Evolutionary conservation across 2,329 filamentous ascomycete genomes (phyloP).

Genomic region (Fusarium anthophilum): DNA sequence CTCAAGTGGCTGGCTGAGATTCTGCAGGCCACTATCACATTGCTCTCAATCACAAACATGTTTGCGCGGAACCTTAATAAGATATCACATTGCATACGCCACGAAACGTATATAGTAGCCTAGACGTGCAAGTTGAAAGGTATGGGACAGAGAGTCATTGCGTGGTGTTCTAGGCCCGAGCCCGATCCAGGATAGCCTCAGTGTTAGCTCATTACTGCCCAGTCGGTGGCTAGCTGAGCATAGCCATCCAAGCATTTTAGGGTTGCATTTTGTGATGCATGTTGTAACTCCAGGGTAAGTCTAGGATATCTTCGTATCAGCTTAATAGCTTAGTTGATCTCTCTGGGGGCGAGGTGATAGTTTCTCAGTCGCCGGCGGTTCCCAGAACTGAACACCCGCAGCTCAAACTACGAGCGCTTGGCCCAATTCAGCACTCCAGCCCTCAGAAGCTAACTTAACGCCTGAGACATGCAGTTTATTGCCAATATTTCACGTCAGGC

Average conservation of each 20-base stretch:
- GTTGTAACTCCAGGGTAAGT: accelerated
- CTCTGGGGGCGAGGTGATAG: background rate
- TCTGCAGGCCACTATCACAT: background rate
- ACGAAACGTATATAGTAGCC: background rate
- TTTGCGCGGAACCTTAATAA: background rate
- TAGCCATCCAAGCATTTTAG: background rate
- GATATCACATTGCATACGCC: background rate
- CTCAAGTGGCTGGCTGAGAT: background rate
- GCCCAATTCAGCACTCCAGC: too few species aligned
- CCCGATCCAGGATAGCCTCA: background rate
- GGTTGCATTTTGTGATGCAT: accelerated
- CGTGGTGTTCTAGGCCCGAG: background rate
- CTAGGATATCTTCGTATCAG: background rate
- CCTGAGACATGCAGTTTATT: background rate
- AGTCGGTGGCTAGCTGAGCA: background rate
- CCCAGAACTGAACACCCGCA: background rate
- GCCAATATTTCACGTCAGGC: background rate
- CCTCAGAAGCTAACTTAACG: background rate
- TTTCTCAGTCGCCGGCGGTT: background rate
- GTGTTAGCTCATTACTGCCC: too few species aligned
- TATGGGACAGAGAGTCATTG: background rate
- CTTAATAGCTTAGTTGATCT: background rate
- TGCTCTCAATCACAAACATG: background rate
- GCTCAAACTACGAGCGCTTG: background rate
- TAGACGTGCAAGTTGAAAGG: background rate